Percentiles rank a stretch among this genome's conserved stretches.
phyloP scores from a whole-genome alignment of 1,139 yeast genomes.

The Torulaspora globosa region DNA sequence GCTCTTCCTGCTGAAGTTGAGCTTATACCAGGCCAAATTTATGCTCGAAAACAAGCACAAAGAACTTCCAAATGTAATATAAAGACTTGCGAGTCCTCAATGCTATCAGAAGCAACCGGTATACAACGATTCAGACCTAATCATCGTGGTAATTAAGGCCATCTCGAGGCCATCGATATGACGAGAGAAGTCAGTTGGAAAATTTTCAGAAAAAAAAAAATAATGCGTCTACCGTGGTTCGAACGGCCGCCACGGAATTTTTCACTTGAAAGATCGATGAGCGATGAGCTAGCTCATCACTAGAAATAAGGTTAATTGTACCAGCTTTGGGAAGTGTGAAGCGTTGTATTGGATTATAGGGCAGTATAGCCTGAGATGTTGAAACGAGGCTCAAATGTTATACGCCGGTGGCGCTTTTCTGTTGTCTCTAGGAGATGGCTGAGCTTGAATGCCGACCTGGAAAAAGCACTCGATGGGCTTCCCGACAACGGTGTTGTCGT shows the following conservation, averaged over 20 bases:
- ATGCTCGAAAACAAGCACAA: background rate
- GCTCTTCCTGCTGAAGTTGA: constrained; percentile 1
- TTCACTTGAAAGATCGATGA: background rate
- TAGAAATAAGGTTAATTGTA: background rate
- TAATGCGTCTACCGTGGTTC: constrained; percentile 4
- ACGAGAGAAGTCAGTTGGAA: constrained; percentile 11
- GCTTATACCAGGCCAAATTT: background rate
- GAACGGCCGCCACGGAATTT: constrained; percentile 6
- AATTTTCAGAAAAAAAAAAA: constrained; percentile 4
- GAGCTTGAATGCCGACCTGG: constrained; percentile 42
- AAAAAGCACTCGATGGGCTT: constrained; percentile 35
- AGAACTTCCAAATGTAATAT: background rate
- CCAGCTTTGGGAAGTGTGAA: background rate
- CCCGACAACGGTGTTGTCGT: constrained; percentile 67
- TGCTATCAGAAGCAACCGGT: background rate
- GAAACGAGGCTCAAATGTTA: background rate
- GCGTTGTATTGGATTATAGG: background rate
- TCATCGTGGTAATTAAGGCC: constrained; percentile 3
- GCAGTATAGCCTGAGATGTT: background rate
- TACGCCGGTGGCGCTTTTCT: background rate
- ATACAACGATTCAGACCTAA: background rate
- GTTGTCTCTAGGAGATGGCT: constrained; percentile 14
- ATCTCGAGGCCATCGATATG: constrained; percentile 2
- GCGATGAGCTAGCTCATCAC: background rate
- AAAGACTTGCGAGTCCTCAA: background rate